Conservation (phyloP, 106 monocot genomes). For the Phalaenopsis equestris region DNA sequence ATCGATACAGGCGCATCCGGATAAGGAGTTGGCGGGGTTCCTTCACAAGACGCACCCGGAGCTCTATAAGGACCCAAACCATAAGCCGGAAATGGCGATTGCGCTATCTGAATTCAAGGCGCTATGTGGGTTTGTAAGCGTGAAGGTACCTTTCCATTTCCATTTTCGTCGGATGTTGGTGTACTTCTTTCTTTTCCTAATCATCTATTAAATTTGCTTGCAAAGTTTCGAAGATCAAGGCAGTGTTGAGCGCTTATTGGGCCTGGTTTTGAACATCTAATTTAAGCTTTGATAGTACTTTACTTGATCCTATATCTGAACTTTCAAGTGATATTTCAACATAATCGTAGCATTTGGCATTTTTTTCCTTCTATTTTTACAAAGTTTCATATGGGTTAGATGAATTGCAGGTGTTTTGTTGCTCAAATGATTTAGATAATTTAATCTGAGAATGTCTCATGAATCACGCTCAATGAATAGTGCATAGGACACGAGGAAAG, state of each 20-base stretch:
- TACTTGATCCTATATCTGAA: neutral
- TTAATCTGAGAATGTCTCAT: too few species aligned
- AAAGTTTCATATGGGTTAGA: too few species aligned
- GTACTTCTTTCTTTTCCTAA: neutral
- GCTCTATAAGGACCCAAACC: conserved; percentile 81
- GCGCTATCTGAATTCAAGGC: conserved; percentile 86
- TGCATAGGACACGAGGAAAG: too few species aligned
- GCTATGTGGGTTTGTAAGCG: conserved; percentile 64
- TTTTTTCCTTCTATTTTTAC: too few species aligned
- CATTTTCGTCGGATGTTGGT: neutral
- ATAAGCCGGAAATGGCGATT: conserved; percentile 95
- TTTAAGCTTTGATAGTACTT: neutral
- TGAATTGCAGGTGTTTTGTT: too few species aligned
- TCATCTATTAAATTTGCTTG: too few species aligned
- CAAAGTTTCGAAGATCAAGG: neutral
- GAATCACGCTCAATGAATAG: too few species aligned
- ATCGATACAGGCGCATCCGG: conserved; percentile 93
- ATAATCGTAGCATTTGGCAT: neutral
- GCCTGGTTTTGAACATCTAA: neutral
- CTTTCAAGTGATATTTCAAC: neutral
- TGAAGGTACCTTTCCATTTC: conserved; percentile 33
- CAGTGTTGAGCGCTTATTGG: neutral
- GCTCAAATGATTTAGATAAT: too few species aligned
- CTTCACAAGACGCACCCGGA: conserved; percentile 54
- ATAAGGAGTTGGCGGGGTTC: conserved; percentile 60